Percentiles rank a stretch among this genome's conserved stretches.
Evolutionary conservation across 306 rosid species (phyloP).

Genomic region (Rosa lucieae): DNA sequence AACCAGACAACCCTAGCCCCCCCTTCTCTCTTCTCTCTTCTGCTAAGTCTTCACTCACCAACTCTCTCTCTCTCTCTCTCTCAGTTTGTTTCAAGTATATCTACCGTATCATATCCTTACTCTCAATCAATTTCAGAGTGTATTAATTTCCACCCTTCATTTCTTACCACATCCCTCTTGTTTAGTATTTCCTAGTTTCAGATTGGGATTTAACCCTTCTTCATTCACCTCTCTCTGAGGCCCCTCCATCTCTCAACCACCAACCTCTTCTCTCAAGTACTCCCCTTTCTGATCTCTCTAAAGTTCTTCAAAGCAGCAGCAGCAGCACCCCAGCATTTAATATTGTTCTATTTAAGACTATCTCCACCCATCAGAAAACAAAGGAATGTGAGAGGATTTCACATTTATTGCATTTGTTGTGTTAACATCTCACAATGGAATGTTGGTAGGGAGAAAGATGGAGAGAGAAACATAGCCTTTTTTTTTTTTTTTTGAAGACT

Average conservation of each 20-base stretch:
- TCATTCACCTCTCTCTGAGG: not conserved
- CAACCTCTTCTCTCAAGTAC: conserved; percentile 13
- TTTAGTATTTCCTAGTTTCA: conserved; percentile 7
- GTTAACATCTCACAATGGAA: conserved; percentile 58
- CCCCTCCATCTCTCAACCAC: conserved; percentile 21
- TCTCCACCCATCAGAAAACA: conserved; percentile 37
- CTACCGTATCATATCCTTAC: conserved; percentile 31
- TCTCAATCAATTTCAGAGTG: conserved; percentile 14
- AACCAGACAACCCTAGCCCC: conserved; percentile 54
- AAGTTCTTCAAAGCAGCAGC: conserved; percentile 29
- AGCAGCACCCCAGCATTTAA: conserved; percentile 49
- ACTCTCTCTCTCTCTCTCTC: conserved; percentile 17
- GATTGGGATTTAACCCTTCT: conserved; percentile 11
- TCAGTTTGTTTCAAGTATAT: conserved; percentile 40
- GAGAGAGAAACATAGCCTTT: conserved; percentile 27
- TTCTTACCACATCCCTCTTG: conserved; percentile 46
- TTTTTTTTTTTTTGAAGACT: conserved; percentile 23
- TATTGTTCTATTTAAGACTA: conserved; percentile 45
- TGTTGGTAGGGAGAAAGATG: conserved; percentile 49
- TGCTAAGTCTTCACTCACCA: not conserved
- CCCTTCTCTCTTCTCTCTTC: conserved; percentile 20
- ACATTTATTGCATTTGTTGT: conserved; percentile 72
- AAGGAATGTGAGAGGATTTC: conserved; percentile 47
- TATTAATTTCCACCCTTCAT: conserved; percentile 58
- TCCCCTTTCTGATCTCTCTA: conserved; percentile 10